Conservation (phyloP, 2,329 filamentous ascomycete genomes). For the Nigrospora osmanthi region DNA sequence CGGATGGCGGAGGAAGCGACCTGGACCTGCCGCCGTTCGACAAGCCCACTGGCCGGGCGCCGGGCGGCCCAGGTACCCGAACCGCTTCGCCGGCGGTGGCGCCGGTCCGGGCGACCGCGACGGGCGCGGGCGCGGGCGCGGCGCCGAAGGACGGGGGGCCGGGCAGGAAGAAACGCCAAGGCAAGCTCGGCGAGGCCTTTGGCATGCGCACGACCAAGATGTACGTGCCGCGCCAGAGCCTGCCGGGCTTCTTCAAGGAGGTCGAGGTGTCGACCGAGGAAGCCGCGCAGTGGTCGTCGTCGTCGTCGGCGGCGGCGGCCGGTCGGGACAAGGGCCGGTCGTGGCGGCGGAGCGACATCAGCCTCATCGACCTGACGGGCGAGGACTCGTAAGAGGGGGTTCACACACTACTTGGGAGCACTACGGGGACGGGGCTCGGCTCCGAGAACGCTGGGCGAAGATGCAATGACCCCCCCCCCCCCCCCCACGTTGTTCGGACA, state of each 20-base stretch:
- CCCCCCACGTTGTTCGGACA: too few relatives aligned
- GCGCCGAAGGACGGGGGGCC: background rate
- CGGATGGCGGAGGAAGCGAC: constrained; percentile 4
- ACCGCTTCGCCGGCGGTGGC: background rate
- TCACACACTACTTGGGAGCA: too few relatives aligned
- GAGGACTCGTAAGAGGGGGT: constrained; percentile 9
- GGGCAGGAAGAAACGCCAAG: constrained; percentile 5
- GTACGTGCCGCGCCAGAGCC: constrained; percentile 26
- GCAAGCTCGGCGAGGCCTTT: constrained; percentile 9
- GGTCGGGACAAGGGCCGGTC: constrained; percentile 5
- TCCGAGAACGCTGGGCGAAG: too few relatives aligned
- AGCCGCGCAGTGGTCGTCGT: constrained; percentile 12
- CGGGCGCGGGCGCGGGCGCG: background rate
- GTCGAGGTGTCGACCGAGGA: constrained; percentile 20
- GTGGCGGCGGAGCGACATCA: constrained; percentile 21
- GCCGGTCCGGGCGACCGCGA: background rate
- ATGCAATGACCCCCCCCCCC: too few relatives aligned
- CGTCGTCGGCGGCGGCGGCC: too few relatives aligned
- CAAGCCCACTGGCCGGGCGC: constrained; percentile 6
- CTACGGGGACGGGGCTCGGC: too few relatives aligned
- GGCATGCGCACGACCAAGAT: constrained; percentile 25
- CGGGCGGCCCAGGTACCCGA: background rate
- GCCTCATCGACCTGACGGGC: constrained; percentile 20
- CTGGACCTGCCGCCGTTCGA: constrained; percentile 16
- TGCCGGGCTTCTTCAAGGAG: constrained; percentile 30